phyloP scores from a whole-genome alignment of 169 alveolate species.

The Pseudocohnilembus persalinus region DNA sequence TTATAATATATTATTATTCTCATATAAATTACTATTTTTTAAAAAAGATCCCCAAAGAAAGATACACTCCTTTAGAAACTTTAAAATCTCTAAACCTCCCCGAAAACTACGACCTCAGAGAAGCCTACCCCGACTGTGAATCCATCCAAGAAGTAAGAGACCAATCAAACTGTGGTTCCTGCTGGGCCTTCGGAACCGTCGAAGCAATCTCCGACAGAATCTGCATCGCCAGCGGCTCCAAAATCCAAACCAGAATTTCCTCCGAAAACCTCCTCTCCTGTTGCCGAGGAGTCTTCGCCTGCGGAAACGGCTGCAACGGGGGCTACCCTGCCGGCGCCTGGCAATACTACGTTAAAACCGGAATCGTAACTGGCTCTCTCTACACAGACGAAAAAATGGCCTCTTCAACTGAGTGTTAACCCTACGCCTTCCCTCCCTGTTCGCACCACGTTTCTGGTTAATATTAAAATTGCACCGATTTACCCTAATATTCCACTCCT shows the following conservation, averaged over 20 bases:
- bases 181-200: slow-evolving; percentile 91
- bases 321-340: slow-evolving; percentile 63
- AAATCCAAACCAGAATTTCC: slow-evolving; percentile 1
- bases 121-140: slow-evolving; percentile 61
- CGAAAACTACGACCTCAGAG: slow-evolving; percentile 59
- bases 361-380: slow-evolving; percentile 57
- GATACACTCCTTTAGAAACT: too few relatives aligned
- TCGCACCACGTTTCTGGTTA: neutral
- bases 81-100: too few relatives aligned
- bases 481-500: neutral
- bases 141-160: slow-evolving; percentile 67
- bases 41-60: too few relatives aligned
- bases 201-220: slow-evolving; percentile 86
- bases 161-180: slow-evolving; percentile 86
- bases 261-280: slow-evolving; percentile 39
- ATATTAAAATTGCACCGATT: neutral
- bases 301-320: slow-evolving; percentile 72
- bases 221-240: slow-evolving; percentile 56
- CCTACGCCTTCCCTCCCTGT: slow-evolving; percentile 10
- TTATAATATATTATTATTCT: neutral
- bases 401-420: too few relatives aligned
- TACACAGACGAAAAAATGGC: neutral
- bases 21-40: too few relatives aligned
- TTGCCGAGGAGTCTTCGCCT: slow-evolving; percentile 8
- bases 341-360: slow-evolving; percentile 45